Evolutionary conservation across 805 yeast species (phyloP), one percentile per base, ranked within the genome.

Genomic region (Kazachstania bromeliacearum): DNA sequence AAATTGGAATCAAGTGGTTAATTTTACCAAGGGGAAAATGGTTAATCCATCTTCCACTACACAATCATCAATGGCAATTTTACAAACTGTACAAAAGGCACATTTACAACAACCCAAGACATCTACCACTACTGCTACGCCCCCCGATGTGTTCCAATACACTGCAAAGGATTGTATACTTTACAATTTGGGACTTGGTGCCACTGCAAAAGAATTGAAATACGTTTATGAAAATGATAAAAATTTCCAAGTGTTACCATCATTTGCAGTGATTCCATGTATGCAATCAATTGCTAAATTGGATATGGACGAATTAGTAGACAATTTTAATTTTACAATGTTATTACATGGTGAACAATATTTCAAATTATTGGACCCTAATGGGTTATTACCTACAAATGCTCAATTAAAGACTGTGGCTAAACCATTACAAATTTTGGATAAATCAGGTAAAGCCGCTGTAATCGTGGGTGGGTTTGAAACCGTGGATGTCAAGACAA

Each of bases 261-360:
- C 95, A 1, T 87, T 80, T 62, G 95, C 95, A 39, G 95, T 85
- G 35, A 76, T 89, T 49, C 89, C 95, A 26, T 78, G 79, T 42
- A 81, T 88, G 76, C 70, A 72, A 46, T 72, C 77, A 33, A 64
- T 71, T 50, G 66, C 76, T 38, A 73, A 73, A 39, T 57, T 75
- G 37, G 70, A 81, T 24, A 73, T 80, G 56, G 64, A 71, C 42
- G 66, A 69, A 40, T 59, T 79, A 30, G 77, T 89, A 48, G 81
- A 77, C 40, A 77, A 84, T 63, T 89, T 85, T 70, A 84, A 85
- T 62, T 95, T 92, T 42, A 79, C 85, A 75, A 70, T 80, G 62
- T 70, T 89, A 53, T 71, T 89, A 48, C 97, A 89, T 59, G 98
- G 97, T 41, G 98, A 89, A 64, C 96, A 89, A 60, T 89, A 82